phyloP scores from a whole-genome alignment of 306 rosid species.

The Cucumis sativus region DNA sequence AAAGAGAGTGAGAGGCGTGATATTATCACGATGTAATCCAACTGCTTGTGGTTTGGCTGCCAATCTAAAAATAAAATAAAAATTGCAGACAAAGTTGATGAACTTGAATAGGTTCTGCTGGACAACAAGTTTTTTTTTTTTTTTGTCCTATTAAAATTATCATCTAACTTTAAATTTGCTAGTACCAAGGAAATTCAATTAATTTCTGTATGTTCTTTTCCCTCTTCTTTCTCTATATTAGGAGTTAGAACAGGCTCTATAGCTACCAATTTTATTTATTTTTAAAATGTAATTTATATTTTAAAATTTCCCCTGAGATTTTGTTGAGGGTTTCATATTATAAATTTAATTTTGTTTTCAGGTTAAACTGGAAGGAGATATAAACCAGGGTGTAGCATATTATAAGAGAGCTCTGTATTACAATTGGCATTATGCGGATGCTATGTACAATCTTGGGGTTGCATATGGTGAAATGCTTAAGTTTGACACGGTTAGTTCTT shows the following conservation, averaged over 20 bases:
- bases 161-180: background rate
- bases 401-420: constrained; percentile 90
- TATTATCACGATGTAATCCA: background rate
- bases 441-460: constrained; percentile 99
- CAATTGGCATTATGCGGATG: constrained; percentile 99
- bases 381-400: constrained; percentile 69
- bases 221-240: background rate
- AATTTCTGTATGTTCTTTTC: background rate
- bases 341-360: constrained; percentile 19
- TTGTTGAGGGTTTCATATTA: constrained; percentile 3
- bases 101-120: background rate
- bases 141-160: background rate
- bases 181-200: background rate
- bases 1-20: background rate
- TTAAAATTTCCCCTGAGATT: background rate
- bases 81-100: background rate
- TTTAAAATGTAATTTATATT: background rate
- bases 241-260: background rate
- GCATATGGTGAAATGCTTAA: constrained; percentile 99
- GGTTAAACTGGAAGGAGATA: constrained; percentile 97
- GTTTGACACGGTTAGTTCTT: constrained; percentile 74
- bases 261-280: background rate
- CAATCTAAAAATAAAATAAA: no score
- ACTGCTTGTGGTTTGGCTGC: no score
- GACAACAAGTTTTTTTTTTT: background rate